These are phyloP conservation scores for Nitzschia sp. DNA, from an alignment of 108 stramenopile genomes.

Conservation along the genomic window DNA sequence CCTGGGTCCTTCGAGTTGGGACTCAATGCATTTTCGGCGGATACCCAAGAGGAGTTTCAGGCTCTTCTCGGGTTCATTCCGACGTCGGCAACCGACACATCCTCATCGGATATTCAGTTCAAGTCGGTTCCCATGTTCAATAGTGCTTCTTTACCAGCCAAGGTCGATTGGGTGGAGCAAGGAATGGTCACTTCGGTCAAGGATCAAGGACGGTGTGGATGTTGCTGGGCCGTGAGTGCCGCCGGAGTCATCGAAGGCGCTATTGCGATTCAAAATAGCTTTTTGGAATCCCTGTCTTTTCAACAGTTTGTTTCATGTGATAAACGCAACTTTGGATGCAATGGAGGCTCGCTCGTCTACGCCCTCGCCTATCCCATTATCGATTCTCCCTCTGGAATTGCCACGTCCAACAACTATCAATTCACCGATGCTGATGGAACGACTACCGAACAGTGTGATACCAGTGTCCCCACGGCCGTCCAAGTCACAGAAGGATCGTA, in stretches of 20 bases:
- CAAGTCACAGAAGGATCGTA: conserved; percentile 19
- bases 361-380: conserved; percentile 55
- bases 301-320: conserved; percentile 86
- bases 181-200: conserved; percentile 80
- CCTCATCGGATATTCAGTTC: not conserved
- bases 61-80: conserved; percentile 6
- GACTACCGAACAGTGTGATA: conserved; percentile 30
- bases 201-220: conserved; percentile 88
- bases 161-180: conserved; percentile 75
- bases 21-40: conserved; percentile 34
- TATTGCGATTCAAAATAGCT: conserved; percentile 25
- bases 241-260: conserved; percentile 88
- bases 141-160: conserved; percentile 17
- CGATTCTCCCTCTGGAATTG: conserved; percentile 40
- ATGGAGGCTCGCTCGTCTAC: conserved; percentile 73
- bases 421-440: conserved; percentile 43
- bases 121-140: not conserved
- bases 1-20: conserved; percentile 23
- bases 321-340: conserved; percentile 68
- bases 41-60: conserved; percentile 22
- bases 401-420: conserved; percentile 37
- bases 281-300: conserved; percentile 54
- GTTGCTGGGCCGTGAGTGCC: conserved; percentile 92
- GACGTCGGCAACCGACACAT: not conserved
- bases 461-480: conserved; percentile 19